Base-by-base conservation (phyloP, 768 basidiomycete genomes). In the Pulveroboletus sp. region DNA sequence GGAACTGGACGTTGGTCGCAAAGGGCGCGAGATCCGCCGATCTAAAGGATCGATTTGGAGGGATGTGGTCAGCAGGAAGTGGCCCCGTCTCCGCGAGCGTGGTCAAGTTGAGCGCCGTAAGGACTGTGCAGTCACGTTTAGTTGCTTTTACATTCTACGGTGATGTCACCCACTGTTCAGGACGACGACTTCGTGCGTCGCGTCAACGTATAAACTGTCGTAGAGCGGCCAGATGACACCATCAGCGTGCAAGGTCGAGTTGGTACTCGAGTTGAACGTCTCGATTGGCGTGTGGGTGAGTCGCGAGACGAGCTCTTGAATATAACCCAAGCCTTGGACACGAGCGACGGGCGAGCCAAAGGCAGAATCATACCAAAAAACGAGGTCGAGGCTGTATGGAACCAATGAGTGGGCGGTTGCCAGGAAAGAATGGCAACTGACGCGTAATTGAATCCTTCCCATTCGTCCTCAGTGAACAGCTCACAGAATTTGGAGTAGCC, bases 401-500 rank as follows among this genome's bases (percentile, higher is more conserved):
- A 33, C 8, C 24, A 14, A 14, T 48, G 19, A 56, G 29, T 12
- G 14, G n/a, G 17, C 6, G 32, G 20, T 10, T 5, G 16, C 35
- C 19, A 34, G 24, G 5, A 21, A 37, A 24, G 19, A 13, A 35
- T 21, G 12, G 39, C 11, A 2, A 71, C 85, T 47, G 55, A 90
- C 81, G 86, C 76, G 53, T 97, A 95, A 64, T 90, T 80, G 64
- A 93, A 95, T 0, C 91, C 91, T 62, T 89, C 85, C 94, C 93
- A 97, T 67, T 97, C 94, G 37, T 90, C 83, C 58, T 86, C 78
- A 0, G 90, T 92, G 68, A 97, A 97, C 3, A 97, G 72, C 47
- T 84, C 82, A 55, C 93, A 97, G 70, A 94, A 97, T 54, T 84
- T 85, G 14, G 90, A 93, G 62, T 91, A 94, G 9, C 91, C 93